These are phyloP conservation scores for Amoeboradix gromovi DNA, from an alignment of 371 early-diverging fungal genomes.

Conservation along the genomic window DNA sequence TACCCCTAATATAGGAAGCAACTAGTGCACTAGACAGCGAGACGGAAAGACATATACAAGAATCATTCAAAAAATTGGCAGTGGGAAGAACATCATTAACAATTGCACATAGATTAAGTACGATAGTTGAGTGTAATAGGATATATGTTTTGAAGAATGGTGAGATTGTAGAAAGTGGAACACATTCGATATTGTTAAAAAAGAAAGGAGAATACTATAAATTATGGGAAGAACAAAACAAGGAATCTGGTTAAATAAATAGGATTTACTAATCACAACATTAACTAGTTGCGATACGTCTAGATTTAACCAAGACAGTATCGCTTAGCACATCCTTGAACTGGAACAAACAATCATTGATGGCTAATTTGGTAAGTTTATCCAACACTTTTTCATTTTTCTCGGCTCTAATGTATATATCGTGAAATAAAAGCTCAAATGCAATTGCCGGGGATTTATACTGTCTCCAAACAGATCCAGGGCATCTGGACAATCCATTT, in stretches of 20 bases:
- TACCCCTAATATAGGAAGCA: constrained; percentile 49
- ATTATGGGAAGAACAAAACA: too few relatives aligned
- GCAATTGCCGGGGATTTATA: neutral
- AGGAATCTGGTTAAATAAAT: too few relatives aligned
- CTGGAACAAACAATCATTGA: neutral
- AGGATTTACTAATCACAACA: too few relatives aligned
- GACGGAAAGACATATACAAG: constrained; percentile 43
- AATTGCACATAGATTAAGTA: constrained; percentile 16
- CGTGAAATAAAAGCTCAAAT: neutral
- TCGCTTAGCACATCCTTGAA: too few relatives aligned
- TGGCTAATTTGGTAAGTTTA: neutral
- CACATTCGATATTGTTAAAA: constrained; percentile 41
- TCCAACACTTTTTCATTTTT: neutral
- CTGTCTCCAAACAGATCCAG: neutral
- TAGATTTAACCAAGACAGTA: too few relatives aligned
- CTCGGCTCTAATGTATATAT: neutral
- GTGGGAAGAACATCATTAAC: constrained; percentile 12
- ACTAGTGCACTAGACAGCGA: constrained; percentile 58
- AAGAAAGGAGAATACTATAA: constrained; percentile 26
- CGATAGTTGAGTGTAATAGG: constrained; percentile 39
- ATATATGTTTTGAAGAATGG: constrained; percentile 38
- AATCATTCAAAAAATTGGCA: constrained; percentile 5
- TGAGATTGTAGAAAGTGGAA: constrained; percentile 51
- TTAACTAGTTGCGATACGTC: too few relatives aligned
- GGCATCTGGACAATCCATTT: neutral